Evolutionary conservation across 208 protist genomes (phyloP).

Genomic region (Entamoeba moshkovskii): DNA sequence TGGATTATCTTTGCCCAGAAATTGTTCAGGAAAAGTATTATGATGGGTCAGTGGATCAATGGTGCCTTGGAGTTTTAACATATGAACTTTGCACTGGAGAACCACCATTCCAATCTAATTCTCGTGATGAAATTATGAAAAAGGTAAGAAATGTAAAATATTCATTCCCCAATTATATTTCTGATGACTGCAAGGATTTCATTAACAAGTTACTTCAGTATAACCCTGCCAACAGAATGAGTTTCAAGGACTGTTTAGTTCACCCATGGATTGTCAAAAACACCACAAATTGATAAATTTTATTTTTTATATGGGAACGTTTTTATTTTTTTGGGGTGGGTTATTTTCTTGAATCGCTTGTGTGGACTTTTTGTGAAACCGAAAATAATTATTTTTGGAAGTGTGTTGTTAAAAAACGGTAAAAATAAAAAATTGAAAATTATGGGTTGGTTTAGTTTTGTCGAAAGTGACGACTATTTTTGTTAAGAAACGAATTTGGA

Average conservation of each 20-base stretch:
- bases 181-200: neutral
- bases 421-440: too few relatives aligned
- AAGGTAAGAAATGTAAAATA: neutral
- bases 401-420: too few relatives aligned
- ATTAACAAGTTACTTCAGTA: neutral
- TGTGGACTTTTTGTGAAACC: too few relatives aligned
- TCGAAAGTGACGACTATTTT: too few relatives aligned
- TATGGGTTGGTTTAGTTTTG: too few relatives aligned
- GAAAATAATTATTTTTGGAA: too few relatives aligned
- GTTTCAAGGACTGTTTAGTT: neutral
- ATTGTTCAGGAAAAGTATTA: constrained; percentile 10
- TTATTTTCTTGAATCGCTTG: too few relatives aligned
- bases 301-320: too few relatives aligned
- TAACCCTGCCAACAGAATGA: neutral
- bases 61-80: neutral
- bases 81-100: neutral
- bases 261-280: neutral
- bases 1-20: constrained; percentile 37
- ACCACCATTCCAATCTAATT: neutral
- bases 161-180: neutral
- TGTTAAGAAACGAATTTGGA: too few relatives aligned
- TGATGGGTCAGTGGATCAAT: neutral
- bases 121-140: neutral
- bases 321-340: too few relatives aligned
- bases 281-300: too few relatives aligned